These are phyloP conservation scores for Penicillium ucsense DNA, from an alignment of 495 filamentous ascomycete genomes.

Conservation along the genomic window DNA sequence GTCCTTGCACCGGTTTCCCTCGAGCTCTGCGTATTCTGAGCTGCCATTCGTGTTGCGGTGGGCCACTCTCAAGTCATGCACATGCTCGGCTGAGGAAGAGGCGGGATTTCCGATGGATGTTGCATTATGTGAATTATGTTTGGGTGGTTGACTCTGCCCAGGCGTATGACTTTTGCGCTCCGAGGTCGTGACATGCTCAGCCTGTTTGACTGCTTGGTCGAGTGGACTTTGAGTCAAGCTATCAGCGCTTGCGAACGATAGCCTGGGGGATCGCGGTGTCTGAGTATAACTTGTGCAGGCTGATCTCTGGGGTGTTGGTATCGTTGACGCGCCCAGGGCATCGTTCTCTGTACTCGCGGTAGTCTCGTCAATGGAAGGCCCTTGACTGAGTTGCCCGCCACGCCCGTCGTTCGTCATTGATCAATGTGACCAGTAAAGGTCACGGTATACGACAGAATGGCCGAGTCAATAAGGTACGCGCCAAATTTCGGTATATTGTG, in stretches of 20 bases:
- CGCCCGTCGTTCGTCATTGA: constrained; percentile 14
- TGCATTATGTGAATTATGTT: background rate
- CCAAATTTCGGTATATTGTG: constrained; percentile 8
- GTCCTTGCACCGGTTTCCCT: constrained; percentile 1
- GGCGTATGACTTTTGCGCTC: constrained; percentile 18
- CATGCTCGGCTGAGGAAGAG: no score
- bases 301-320: constrained; percentile 2
- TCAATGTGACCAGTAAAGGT: background rate
- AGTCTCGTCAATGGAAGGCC: constrained; percentile 13
- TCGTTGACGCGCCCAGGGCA: constrained; percentile 7
- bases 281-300: constrained; percentile 6
- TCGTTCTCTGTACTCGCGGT: constrained; percentile 9
- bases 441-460: background rate
- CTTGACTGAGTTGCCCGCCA: constrained; percentile 9
- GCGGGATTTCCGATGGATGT: no score
- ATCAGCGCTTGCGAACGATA: constrained; percentile 18
- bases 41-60: no score
- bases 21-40: no score
- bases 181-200: constrained; percentile 14
- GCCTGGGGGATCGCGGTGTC: constrained; percentile 12
- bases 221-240: constrained; percentile 8
- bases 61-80: no score
- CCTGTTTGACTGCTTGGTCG: constrained; percentile 2
- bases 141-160: constrained; percentile 9
- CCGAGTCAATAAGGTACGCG: constrained; percentile 6